Percentiles rank a stretch among this genome's conserved stretches.
These are phyloP conservation scores for Aspergillus olivimuriae DNA, from an alignment of 495 filamentous ascomycete species.

Conservation along the genomic window DNA sequence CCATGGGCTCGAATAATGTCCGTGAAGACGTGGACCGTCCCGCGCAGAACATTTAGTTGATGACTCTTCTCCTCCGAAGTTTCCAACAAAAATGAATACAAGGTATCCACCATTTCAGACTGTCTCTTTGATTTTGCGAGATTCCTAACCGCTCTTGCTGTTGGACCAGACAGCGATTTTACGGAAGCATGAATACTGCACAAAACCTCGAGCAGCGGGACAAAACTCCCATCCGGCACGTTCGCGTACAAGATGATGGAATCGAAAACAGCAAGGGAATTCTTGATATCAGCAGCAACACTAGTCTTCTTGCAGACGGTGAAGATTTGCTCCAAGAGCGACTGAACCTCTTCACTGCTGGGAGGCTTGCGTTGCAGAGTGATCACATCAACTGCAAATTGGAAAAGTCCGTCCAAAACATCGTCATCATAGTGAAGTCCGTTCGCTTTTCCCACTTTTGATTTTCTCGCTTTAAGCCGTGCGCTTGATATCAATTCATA, in stretches of 20 bases:
- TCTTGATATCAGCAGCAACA: constrained; percentile 64
- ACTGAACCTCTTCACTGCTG: constrained; percentile 56
- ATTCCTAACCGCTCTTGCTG: constrained; percentile 71
- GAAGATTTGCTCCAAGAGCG: constrained; percentile 61
- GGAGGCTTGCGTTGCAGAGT: constrained; percentile 78
- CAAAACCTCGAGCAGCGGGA: constrained; percentile 67
- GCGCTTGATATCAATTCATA: constrained; percentile 31
- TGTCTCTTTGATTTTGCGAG: constrained; percentile 76
- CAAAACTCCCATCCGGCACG: constrained; percentile 61
- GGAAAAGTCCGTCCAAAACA: constrained; percentile 61
- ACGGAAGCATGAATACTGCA: constrained; percentile 78
- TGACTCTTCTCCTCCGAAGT: constrained; percentile 40
- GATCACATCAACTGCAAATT: constrained; percentile 70
- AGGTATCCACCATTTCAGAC: constrained; percentile 56
- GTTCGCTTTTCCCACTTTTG: constrained; percentile 40
- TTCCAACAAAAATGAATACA: constrained; percentile 56
- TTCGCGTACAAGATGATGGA: constrained; percentile 71
- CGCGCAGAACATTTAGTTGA: constrained; percentile 59
- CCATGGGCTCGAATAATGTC: constrained; percentile 49
- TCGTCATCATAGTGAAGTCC: constrained; percentile 53
- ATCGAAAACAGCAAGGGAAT: constrained; percentile 71
- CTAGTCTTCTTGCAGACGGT: constrained; percentile 71
- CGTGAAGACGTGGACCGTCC: constrained; percentile 61
- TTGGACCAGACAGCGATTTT: constrained; percentile 57
- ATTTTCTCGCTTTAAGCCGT: constrained; percentile 44